These are phyloP conservation scores for Solanum raphanifolium DNA, from an alignment of 257 asterid species.

Conservation along the genomic window DNA sequence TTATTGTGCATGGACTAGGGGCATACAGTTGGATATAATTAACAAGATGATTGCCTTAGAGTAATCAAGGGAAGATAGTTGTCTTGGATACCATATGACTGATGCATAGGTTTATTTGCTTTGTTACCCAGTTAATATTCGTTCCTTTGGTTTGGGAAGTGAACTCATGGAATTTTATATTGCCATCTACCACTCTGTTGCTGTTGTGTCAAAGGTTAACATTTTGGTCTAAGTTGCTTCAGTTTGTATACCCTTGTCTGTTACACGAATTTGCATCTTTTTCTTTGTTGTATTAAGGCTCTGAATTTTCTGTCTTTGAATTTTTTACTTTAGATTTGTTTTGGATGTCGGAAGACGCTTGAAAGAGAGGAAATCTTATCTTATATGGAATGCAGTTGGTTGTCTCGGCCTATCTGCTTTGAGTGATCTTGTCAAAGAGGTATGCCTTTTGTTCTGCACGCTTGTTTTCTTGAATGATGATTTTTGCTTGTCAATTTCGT, in stretches of 20 bases:
- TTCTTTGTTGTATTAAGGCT: not conserved
- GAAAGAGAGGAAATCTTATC: constrained; percentile 71
- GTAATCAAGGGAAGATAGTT: not conserved
- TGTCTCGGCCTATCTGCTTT: constrained; percentile 78
- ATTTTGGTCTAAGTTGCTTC: not conserved
- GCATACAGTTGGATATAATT: not conserved
- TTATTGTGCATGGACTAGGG: not conserved
- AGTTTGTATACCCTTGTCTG: not conserved
- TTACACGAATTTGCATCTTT: not conserved
- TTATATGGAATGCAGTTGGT: constrained; percentile 80
- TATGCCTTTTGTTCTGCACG: constrained; percentile 3
- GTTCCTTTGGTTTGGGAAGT: not conserved
- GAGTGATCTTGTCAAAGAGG: constrained; percentile 86
- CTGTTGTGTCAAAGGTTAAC: not conserved
- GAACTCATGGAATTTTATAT: not conserved
- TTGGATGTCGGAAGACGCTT: constrained; percentile 57
- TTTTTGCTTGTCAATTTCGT: not conserved
- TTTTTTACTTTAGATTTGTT: constrained; percentile 47
- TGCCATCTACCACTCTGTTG: not conserved
- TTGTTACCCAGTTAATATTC: not conserved
- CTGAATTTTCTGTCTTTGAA: not conserved
- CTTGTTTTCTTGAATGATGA: not conserved
- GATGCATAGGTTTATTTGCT: not conserved
- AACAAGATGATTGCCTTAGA: not conserved
- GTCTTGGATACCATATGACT: not conserved